Evolutionary conservation across 495 filamentous ascomycete genomes (phyloP), one percentile per base, ranked within the genome.

Genomic region (Neurospora discreta): DNA sequence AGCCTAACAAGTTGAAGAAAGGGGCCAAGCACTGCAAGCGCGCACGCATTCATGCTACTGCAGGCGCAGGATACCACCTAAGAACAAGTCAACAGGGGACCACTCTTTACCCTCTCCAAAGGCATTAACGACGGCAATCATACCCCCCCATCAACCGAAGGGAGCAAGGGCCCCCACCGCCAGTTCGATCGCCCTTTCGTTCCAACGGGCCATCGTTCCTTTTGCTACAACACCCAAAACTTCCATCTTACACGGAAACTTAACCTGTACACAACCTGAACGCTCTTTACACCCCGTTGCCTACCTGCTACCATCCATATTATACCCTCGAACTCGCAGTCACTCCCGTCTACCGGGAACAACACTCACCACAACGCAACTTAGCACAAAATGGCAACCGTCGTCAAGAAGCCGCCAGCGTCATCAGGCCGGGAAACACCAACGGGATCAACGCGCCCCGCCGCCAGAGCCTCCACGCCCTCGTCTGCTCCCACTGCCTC

Each of bases 391-490:
- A 80, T 78, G 75, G 80, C 84, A 68, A 79, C 78, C 76, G 80
- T 81, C 33, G 81, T 80, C 73, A 85, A 84, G 80, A 84, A 82
- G 76, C 78, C 74, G 39, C 82, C 75, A 74, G 79, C 77, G 70
- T 76, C 75, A 73, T 76, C 75, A 73, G 82, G 77, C 74, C 80
- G 76, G 78, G 84, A 78, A 70, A 74, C 76, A 46, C 78, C 81
- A 68, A 82, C 75, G 60, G 79, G 73, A 44, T 79, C 72, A 26
- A 73, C 78, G 71, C 76, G 77, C 68, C 80, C 77, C 60, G 69
- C 70, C 30, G 39, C 77, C 70, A 79, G 80, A 70, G 79, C 81
- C 16, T 76, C 81, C 15, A 83, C 83, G 38, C 79, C 82, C 44
- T 78, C 83, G 42, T 79, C 79, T 65, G 71, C 76, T 39, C 71